phyloP scores from a whole-genome alignment of 2,329 filamentous ascomycete genomes.

The Alternaria sp. region DNA sequence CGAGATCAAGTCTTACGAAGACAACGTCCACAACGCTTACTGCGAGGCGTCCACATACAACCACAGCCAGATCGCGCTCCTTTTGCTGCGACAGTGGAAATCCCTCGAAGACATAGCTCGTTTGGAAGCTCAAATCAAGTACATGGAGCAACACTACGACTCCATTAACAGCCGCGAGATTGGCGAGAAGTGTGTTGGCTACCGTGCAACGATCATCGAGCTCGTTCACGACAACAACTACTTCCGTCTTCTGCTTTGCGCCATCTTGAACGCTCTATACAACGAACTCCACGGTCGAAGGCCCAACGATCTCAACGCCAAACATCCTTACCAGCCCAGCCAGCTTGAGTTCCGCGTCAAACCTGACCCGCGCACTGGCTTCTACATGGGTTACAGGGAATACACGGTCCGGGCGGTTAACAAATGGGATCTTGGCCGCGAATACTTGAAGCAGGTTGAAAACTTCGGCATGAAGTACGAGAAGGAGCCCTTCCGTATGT shows the following conservation, averaged over 20 bases:
- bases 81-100: not conserved
- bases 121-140: not conserved
- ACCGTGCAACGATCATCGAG: not conserved
- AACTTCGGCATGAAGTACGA: not conserved
- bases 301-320: conserved; percentile 1
- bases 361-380: not conserved
- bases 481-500: not conserved
- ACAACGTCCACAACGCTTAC: not conserved
- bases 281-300: not conserved
- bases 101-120: not conserved
- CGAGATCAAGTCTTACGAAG: not conserved
- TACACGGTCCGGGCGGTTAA: not conserved
- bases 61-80: not conserved
- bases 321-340: not conserved
- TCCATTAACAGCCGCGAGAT: not conserved
- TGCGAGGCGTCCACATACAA: not conserved
- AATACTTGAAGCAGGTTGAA: not conserved
- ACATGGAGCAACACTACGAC: not conserved
- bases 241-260: not conserved
- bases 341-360: not conserved
- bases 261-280: not conserved
- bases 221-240: not conserved
- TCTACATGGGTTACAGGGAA: not conserved
- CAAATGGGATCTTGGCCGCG: not conserved
- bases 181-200: not conserved